Base-by-base conservation (phyloP, 352 stramenopile species). In the Hyphochytrium catenoides region DNA sequence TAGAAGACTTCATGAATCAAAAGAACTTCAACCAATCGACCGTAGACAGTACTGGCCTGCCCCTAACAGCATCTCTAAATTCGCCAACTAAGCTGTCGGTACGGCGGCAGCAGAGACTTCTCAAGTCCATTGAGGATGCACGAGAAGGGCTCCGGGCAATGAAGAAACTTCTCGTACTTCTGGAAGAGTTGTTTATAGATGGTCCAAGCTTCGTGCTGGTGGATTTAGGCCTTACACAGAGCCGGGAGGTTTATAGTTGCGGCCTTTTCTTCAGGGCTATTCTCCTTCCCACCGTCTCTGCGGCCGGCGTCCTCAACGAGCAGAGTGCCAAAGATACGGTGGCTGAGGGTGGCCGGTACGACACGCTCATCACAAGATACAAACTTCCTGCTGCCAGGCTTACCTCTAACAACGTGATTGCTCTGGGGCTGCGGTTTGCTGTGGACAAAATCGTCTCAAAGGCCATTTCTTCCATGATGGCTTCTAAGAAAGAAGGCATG, bases 221-320 rank as follows among this genome's bases (percentile, higher is more conserved):
- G 14, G 70, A 84, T 41, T 51, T 84, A 15, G 70, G 70, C 0
- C 18, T 84, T 25, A 77, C 62, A 27, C 66, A 62, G 19, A 59
- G 66, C 2, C 70, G 65, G 2, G 67, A 81, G 33, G 51, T 65
- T 8, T 84, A 75, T 30, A 59, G 61, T 1, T 76, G 63, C 9
- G 70, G 67, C 0, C 75, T 84, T 30, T 61, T 84, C 22, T 84
- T 84, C 45, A 65, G 82, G 40, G 67, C 68, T 2, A 64, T 79
- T 18, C 58, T 78, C 28, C 51, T 68, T 15, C 49, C 36, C 1
- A 43, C 27, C n/a, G n/a, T n/a, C n/a, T n/a, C n/a, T n/a, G 36
- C 42, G 3, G 37, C 36, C n/a, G 46, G 48, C 0, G 60, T 46
- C 16, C 20, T 44, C 11, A 51, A 56, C 9, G 49, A 55, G 2